A percentile compares a stretch with the other conserved stretches of the same genome.
These are phyloP conservation scores for Podila minutissima DNA, from an alignment of 192 early-diverging fungal genomes.

Conservation along the genomic window DNA sequence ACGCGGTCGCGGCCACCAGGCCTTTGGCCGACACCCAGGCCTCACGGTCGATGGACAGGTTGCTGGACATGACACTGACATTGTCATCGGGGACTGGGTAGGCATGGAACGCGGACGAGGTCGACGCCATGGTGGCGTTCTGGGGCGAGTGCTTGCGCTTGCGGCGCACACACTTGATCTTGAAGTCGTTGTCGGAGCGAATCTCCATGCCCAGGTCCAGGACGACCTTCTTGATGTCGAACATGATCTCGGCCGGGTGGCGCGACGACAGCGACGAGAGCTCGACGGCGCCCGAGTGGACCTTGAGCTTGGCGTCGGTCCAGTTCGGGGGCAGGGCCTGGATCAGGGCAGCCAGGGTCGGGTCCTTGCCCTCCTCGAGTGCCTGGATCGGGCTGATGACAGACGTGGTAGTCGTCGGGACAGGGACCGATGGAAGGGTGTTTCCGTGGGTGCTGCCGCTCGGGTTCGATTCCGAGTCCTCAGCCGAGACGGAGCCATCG, in stretches of 20 bases:
- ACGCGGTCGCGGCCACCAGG: background rate
- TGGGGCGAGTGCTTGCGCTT: constrained; percentile 47
- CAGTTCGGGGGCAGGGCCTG: constrained; percentile 44
- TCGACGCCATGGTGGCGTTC: constrained; percentile 3
- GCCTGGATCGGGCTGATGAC: constrained; percentile 19
- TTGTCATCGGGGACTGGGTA: constrained; percentile 20
- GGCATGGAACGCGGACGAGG: background rate
- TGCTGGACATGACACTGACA: constrained; percentile 47
- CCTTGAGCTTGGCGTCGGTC: constrained; percentile 69
- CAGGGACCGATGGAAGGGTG: background rate
- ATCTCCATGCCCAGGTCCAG: constrained; percentile 62
- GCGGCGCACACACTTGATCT: constrained; percentile 62
- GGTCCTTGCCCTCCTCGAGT: constrained; percentile 22
- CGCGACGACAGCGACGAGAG: constrained; percentile 72
- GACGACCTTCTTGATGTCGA: constrained; percentile 68
- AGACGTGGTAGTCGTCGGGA: background rate
- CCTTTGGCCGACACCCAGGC: constrained; percentile 28
- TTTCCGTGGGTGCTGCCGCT: constrained; percentile 7
- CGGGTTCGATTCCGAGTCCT: constrained; percentile 14
- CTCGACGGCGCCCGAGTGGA: constrained; percentile 80
- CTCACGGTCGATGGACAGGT: constrained; percentile 44
- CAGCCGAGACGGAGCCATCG: constrained; percentile 14
- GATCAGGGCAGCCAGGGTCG: constrained; percentile 16
- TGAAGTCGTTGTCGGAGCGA: constrained; percentile 64
- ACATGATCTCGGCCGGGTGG: constrained; percentile 73